Percentiles rank a stretch among this genome's conserved stretches.
These are phyloP conservation scores for Russula dissimulans DNA, from an alignment of 768 basidiomycete species.

Conservation along the genomic window DNA sequence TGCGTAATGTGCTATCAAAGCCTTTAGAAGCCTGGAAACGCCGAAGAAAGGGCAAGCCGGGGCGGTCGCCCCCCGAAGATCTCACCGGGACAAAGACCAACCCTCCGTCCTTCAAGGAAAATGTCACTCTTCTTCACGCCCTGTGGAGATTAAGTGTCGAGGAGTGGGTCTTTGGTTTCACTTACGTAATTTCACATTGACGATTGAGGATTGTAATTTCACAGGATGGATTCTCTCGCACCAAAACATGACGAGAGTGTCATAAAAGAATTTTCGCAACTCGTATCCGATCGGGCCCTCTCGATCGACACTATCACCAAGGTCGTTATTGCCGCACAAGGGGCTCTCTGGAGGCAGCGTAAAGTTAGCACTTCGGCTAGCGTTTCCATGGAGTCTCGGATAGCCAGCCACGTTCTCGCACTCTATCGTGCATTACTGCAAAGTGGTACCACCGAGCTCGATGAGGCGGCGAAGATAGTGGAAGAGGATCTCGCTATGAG, in stretches of 20 bases:
- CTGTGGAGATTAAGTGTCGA: conserved; percentile 50
- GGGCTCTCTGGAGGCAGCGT: conserved; percentile 77
- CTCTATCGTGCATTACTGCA: conserved; percentile 56
- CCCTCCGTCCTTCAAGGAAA: conserved; percentile 54
- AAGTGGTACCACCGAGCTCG: conserved; percentile 54
- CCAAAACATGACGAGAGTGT: conserved; percentile 41
- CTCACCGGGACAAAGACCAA: conserved; percentile 46
- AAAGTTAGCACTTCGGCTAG: conserved; percentile 49
- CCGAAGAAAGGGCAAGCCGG: conserved; percentile 29
- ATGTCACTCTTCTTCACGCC: conserved; percentile 68
- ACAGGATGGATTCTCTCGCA: conserved; percentile 42
- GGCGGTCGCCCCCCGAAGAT: conserved; percentile 27
- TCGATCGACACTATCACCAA: conserved; percentile 70
- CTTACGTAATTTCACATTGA: conserved; percentile 14
- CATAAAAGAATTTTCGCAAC: conserved; percentile 44
- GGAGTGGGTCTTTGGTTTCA: conserved; percentile 38
- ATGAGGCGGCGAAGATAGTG: conserved; percentile 43
- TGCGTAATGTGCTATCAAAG: conserved; percentile 62
- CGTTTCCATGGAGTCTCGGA: conserved; percentile 46
- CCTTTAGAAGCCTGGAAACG: conserved; percentile 51
- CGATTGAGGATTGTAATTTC: conserved; percentile 11
- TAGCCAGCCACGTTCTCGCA: conserved; percentile 58
- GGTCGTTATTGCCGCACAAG: conserved; percentile 62
- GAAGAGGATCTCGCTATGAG: conserved; percentile 62
- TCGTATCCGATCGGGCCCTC: conserved; percentile 61